These are phyloP conservation scores for Grosmannia penicillata DNA, from an alignment of 2,329 filamentous ascomycete species.

Conservation along the genomic window DNA sequence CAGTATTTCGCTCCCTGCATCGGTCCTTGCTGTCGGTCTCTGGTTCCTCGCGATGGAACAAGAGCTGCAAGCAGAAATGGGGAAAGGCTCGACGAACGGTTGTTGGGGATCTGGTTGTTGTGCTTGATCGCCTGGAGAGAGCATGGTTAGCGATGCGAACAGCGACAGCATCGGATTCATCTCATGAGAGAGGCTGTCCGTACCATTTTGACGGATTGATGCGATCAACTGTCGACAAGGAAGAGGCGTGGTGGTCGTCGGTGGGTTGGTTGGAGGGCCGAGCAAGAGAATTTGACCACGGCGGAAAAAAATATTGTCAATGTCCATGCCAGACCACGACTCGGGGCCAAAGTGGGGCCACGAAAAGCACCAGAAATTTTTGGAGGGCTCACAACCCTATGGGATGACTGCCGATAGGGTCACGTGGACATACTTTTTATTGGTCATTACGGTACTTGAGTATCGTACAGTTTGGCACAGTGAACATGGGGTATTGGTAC, in stretches of 20 bases:
- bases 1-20: no score
- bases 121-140: constrained; percentile 81
- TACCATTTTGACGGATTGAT: neutral
- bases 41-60: constrained; percentile 14
- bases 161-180: neutral
- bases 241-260: neutral
- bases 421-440: no score
- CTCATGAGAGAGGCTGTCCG: neutral
- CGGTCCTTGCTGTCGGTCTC: no score
- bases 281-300: constrained; percentile 5
- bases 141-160: constrained; percentile 10
- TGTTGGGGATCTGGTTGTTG: constrained; percentile 97
- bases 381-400: constrained; percentile 30
- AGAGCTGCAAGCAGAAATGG: no score
- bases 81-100: constrained; percentile 49
- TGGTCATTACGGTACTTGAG: neutral
- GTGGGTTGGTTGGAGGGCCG: constrained; percentile 1
- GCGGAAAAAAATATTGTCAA: constrained; percentile 3
- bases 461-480: neutral
- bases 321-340: neutral
- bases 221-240: constrained; percentile 1
- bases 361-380: constrained; percentile 18
- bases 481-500: no score
- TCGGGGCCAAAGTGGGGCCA: neutral
- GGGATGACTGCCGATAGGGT: no score